Percentiles rank a stretch among this genome's conserved stretches.
Conservation (phyloP, 192 early-diverging fungal genomes). For the Pilaira anomala region DNA sequence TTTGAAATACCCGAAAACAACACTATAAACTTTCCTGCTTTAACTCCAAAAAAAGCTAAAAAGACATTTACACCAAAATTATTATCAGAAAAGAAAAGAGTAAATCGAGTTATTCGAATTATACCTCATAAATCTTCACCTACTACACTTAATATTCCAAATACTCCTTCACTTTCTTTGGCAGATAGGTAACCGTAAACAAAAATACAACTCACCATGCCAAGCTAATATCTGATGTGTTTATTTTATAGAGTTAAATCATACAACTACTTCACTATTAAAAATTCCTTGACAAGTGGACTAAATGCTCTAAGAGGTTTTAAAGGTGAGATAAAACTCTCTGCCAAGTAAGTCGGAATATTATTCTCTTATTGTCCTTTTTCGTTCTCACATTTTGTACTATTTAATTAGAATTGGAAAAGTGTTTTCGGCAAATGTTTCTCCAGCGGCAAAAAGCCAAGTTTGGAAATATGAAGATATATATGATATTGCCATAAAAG, state of each 20-base stretch:
- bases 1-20: too few relatives aligned
- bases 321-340: slow-evolving; percentile 35
- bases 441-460: slow-evolving; percentile 1
- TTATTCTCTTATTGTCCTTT: neutral
- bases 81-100: too few relatives aligned
- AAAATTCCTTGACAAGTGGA: neutral
- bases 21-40: too few relatives aligned
- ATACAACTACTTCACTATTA: neutral
- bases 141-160: neutral
- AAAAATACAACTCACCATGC: neutral
- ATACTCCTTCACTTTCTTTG: neutral
- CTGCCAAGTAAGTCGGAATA: slow-evolving; percentile 26
- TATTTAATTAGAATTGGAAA: slow-evolving; percentile 33
- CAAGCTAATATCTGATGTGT: too few relatives aligned
- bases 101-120: neutral
- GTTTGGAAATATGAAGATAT: slow-evolving; percentile 36
- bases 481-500: slow-evolving; percentile 24
- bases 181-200: neutral
- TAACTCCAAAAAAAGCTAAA: too few relatives aligned
- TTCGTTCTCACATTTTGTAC: neutral
- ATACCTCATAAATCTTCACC: neutral
- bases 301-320: slow-evolving; percentile 19
- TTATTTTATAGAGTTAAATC: neutral
- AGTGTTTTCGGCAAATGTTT: slow-evolving; percentile 20
- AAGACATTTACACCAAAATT: too few relatives aligned